Base-by-base conservation (phyloP, 2,329 filamentous ascomycete genomes). In the Cytospora mali region DNA sequence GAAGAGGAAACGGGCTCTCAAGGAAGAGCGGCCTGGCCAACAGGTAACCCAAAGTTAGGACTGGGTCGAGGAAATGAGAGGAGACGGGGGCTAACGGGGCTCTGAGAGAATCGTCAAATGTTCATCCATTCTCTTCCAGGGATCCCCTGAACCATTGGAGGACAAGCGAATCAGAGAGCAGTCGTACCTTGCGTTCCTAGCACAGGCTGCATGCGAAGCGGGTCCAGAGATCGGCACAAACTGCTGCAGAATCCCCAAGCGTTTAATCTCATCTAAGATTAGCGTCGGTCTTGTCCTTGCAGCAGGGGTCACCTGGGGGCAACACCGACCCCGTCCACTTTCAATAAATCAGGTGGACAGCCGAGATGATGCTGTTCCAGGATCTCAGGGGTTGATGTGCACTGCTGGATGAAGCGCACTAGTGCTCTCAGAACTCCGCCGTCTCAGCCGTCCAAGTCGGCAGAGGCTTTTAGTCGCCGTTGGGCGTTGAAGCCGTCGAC, bases 41-140 rank as follows among this genome's bases (percentile, higher is more conserved):
- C 48, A 48, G 42, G 42, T 46, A 23, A 46, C 27, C 60, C 60
- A 65, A 53, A 48, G 33, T 28, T 61, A 33, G 54, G 42, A 46
- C 42, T 46, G 60, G 56, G 60, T 54, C 61, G 50, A 55, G 63
- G 61, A 65, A 65, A 65, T 65, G 60, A 65, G 63, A 61, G 63
- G 58, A 62, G 60, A 62, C 60, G 52, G 58, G 60, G 55, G 60
- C 7, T 39, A 60, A 58, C 51, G 63, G 63, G 54, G 60, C 35
- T 16, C 55, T 51, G 48, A 60, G 60, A 54, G 55, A 42, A 60
- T 60, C 63, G 56, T 60, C 54, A 58, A 56, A 53, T 55, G 60
- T 63, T 59, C 55, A 62, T 55, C 59, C 59, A 62, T 53, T 52
- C 55, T 55, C 21, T 29, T 14, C 61, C 46, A n/a, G 61, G 63